Conservation (phyloP, 129 eudicot genomes). For the Heracleum sosnowskyi region DNA sequence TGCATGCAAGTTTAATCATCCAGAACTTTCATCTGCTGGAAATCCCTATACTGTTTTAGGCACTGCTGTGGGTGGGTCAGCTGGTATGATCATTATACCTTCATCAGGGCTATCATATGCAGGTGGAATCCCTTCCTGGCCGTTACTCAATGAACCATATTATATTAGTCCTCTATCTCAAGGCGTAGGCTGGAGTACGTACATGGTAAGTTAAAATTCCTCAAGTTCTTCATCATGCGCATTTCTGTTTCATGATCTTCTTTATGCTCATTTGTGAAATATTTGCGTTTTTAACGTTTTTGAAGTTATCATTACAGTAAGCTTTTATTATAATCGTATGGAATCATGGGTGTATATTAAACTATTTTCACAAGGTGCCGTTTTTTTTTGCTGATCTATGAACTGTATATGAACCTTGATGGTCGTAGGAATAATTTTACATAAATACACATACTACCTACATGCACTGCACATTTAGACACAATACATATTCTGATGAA, state of each 20-base stretch:
- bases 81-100: slow-evolving; percentile 29
- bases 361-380: no score
- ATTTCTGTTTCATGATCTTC: not conserved
- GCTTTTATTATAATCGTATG: not conserved
- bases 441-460: not conserved
- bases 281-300: not conserved
- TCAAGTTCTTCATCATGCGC: not conserved
- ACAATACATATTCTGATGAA: not conserved
- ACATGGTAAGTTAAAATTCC: slow-evolving; percentile 43
- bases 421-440: not conserved
- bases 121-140: slow-evolving; percentile 41
- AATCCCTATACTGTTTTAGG: slow-evolving; percentile 19
- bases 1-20: slow-evolving; percentile 86
- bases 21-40: slow-evolving; percentile 52
- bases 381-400: not conserved
- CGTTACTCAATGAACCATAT: slow-evolving; percentile 48
- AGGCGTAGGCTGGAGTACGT: slow-evolving; percentile 58
- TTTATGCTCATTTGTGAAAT: not conserved
- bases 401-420: not conserved
- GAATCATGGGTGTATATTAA: no score
- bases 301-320: not conserved
- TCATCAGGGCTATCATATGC: slow-evolving; percentile 31
- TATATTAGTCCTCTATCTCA: slow-evolving; percentile 48
- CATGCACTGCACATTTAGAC: not conserved
- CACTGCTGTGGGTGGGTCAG: slow-evolving; percentile 29